Conservation (phyloP, 495 filamentous ascomycete species). For the Trypethelium eluteriae region DNA sequence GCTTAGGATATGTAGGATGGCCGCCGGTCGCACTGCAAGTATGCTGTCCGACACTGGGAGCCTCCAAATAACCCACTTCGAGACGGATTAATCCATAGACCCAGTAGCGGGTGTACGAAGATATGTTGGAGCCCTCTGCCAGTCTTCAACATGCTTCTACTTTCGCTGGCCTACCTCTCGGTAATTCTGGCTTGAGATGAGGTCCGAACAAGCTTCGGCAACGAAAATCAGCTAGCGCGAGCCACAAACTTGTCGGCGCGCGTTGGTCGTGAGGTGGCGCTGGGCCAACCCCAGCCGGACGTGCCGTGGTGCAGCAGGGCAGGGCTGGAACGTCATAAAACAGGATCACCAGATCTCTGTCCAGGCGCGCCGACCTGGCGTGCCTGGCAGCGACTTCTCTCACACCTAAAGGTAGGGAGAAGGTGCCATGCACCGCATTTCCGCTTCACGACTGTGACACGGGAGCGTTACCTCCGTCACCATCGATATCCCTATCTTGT, state of each 20-base stretch:
- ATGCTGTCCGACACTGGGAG: no score
- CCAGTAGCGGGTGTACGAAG: no score
- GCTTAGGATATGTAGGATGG: no score
- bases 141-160: not conserved
- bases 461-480: not conserved
- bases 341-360: no score
- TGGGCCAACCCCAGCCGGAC: not conserved
- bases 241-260: not conserved
- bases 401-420: not conserved
- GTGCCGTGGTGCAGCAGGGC: no score
- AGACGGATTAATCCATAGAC: no score
- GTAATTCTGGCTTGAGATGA: not conserved
- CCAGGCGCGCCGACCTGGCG: no score
- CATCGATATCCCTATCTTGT: not conserved
- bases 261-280: not conserved
- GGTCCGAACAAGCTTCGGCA: not conserved
- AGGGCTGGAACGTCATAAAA: not conserved
- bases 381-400: no score
- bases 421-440: conserved; percentile 13
- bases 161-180: not conserved
- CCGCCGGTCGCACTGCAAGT: no score
- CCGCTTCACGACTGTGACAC: not conserved
- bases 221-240: not conserved
- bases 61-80: no score
- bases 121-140: not conserved